Evolutionary conservation across 1,284 basidiomycete genomes (phyloP).

Genomic region (Agroathelia rolfsii): DNA sequence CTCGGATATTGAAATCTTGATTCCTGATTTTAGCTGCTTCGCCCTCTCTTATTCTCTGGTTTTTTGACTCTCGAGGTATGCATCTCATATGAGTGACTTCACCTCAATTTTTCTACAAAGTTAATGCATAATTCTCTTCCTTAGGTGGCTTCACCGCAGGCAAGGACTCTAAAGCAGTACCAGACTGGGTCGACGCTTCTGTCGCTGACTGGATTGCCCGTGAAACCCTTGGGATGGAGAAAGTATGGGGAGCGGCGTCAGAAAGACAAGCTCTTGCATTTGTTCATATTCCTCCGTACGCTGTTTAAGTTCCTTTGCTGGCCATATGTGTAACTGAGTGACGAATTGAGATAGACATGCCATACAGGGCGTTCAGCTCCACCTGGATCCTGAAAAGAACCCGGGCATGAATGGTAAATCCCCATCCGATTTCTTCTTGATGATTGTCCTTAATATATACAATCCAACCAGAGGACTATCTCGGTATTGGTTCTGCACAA

Average conservation of each 20-base stretch:
- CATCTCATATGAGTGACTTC: too few relatives aligned
- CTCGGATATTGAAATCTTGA: constrained; percentile 1
- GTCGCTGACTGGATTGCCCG: constrained; percentile 50
- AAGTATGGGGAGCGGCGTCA: constrained; percentile 44
- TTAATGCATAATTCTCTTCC: neutral
- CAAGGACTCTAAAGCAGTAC: constrained; percentile 31
- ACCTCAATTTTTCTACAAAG: neutral
- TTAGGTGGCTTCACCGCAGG: constrained; percentile 40
- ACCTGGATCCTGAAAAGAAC: constrained; percentile 36
- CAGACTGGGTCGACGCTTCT: constrained; percentile 58
- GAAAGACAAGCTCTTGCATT: constrained; percentile 49
- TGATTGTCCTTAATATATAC: too few relatives aligned
- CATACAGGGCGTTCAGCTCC: constrained; percentile 39
- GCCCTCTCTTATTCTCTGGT: constrained; percentile 54
- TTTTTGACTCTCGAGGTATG: constrained; percentile 62
- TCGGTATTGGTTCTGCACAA: constrained; percentile 53
- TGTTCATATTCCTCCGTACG: constrained; percentile 60
- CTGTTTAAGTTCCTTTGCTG: constrained; percentile 2
- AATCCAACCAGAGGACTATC: constrained; percentile 45
- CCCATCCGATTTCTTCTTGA: too few relatives aligned
- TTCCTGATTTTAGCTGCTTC: constrained; percentile 30
- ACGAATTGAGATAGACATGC: constrained; percentile 29
- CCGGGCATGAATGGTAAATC: constrained; percentile 52
- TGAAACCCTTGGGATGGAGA: constrained; percentile 43
- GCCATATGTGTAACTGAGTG: neutral